A percentile compares a stretch with the other conserved stretches of the same genome.
phyloP scores from a whole-genome alignment of 1,284 basidiomycete species.

The Ustilago bromivora region DNA sequence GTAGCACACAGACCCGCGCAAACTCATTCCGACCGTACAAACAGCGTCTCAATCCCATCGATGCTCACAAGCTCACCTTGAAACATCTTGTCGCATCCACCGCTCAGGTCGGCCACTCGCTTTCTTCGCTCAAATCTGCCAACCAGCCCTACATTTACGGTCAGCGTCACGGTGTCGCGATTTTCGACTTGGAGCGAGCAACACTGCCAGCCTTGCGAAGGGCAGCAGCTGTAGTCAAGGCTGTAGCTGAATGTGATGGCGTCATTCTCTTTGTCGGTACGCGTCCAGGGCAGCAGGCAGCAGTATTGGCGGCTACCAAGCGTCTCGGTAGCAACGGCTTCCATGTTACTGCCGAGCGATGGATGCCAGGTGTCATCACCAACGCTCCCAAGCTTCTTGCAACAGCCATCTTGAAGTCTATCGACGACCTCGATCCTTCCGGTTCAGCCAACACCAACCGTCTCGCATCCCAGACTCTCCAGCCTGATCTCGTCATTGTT shows the following conservation, averaged over 20 bases:
- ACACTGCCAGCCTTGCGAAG: constrained; percentile 91
- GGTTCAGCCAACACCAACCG: constrained; percentile 47
- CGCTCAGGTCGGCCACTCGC: constrained; percentile 91
- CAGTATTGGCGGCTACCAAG: constrained; percentile 83
- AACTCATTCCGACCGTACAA: constrained; percentile 82
- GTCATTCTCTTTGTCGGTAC: constrained; percentile 91
- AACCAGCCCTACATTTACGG: constrained; percentile 96
- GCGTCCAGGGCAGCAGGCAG: constrained; percentile 79
- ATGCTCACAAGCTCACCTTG: constrained; percentile 78
- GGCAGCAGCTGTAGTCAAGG: constrained; percentile 86
- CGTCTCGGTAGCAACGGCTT: constrained; percentile 77
- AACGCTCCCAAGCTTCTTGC: constrained; percentile 79
- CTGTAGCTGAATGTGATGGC: constrained; percentile 84
- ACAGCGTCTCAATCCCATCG: constrained; percentile 76
- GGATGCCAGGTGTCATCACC: constrained; percentile 93
- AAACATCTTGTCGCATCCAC: constrained; percentile 91
- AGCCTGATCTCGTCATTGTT: constrained; percentile 88
- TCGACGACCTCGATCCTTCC: constrained; percentile 41
- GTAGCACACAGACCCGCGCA: constrained; percentile 80
- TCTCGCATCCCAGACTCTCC: constrained; percentile 75
- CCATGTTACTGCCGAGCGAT: constrained; percentile 83
- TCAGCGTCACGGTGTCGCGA: constrained; percentile 85
- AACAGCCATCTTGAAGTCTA: constrained; percentile 57
- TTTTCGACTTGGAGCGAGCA: constrained; percentile 90
- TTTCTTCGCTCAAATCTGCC: constrained; percentile 83